Percentiles rank a stretch among this genome's conserved stretches.
phyloP scores from a whole-genome alignment of 164 flowering plant genomes.

The Taxillus chinensis region DNA sequence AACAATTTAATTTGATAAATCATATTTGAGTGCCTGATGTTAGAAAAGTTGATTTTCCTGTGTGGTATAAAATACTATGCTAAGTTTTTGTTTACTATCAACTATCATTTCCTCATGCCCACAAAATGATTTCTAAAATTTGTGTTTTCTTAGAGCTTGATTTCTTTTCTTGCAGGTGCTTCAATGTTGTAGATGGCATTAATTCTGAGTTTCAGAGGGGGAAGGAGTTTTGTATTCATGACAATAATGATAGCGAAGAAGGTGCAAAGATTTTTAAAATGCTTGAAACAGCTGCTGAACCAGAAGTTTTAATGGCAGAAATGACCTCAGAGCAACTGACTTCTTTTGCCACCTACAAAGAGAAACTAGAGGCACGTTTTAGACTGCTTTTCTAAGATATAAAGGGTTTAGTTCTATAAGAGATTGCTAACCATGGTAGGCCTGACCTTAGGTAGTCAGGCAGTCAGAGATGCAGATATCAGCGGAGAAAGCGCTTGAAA shows the following conservation, averaged over 20 bases:
- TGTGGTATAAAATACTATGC: too few species aligned
- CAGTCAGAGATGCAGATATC: constrained; percentile 48
- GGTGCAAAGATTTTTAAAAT: constrained; percentile 66
- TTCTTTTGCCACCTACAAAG: constrained; percentile 54
- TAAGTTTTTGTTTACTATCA: too few species aligned
- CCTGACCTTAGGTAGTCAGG: constrained; percentile 43
- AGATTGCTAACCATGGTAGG: constrained; percentile 7
- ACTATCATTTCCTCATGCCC: background rate
- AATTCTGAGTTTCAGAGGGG: constrained; percentile 48
- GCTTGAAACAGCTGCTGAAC: constrained; percentile 84
- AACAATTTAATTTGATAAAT: too few species aligned
- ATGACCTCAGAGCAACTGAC: constrained; percentile 73
- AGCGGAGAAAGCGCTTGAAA: constrained; percentile 58
- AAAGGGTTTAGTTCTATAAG: constrained; percentile 3
- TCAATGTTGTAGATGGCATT: constrained; percentile 54
- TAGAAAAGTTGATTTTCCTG: too few species aligned
- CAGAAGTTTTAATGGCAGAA: constrained; percentile 84
- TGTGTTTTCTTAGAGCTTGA: background rate
- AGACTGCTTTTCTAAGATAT: constrained; percentile 5
- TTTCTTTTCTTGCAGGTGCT: constrained; percentile 43
- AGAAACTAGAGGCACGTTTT: constrained; percentile 63
- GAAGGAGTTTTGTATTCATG: constrained; percentile 12
- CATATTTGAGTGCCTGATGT: too few species aligned
- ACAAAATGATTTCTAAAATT: background rate
- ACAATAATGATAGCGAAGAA: constrained; percentile 66